A percentile compares a stretch with the other conserved stretches of the same genome.
These are phyloP conservation scores for Verticillium dahliae DNA, from an alignment of 2,329 filamentous ascomycete species.

Conservation along the genomic window DNA sequence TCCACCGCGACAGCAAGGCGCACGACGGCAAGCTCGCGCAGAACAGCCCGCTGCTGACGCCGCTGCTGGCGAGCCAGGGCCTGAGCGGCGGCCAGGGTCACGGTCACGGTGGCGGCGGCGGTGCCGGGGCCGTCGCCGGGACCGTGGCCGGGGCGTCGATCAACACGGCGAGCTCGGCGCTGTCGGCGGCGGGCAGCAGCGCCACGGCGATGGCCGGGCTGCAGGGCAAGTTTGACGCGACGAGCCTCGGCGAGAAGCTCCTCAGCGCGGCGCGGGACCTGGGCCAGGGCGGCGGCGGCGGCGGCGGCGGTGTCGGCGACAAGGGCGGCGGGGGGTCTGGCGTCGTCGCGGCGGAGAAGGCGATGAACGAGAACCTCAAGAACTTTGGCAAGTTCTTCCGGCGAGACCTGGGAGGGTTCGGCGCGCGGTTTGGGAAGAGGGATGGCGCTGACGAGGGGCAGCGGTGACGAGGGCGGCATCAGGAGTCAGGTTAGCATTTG, in stretches of 20 bases:
- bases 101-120: constrained; percentile 15
- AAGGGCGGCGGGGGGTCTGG: constrained; percentile 26
- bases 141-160: constrained; percentile 29
- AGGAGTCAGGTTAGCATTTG: too few species aligned
- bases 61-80: constrained; percentile 46
- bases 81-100: constrained; percentile 19
- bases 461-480: background rate
- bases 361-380: constrained; percentile 86
- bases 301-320: constrained; percentile 20
- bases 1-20: constrained; percentile 70
- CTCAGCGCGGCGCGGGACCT: constrained; percentile 86
- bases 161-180: constrained; percentile 32
- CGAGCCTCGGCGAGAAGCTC: constrained; percentile 77
- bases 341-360: constrained; percentile 42
- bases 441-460: constrained; percentile 31
- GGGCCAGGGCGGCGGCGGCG: constrained; percentile 34
- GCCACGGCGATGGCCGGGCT: constrained; percentile 25
- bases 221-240: constrained; percentile 67
- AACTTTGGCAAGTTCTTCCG: constrained; percentile 97
- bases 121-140: constrained; percentile 22
- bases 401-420: constrained; percentile 73
- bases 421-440: constrained; percentile 64
- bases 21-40: constrained; percentile 61
- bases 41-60: constrained; percentile 64
- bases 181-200: constrained; percentile 18